Conservation (phyloP, 371 early-diverging fungal genomes). For the Lichtheimia ornata region DNA sequence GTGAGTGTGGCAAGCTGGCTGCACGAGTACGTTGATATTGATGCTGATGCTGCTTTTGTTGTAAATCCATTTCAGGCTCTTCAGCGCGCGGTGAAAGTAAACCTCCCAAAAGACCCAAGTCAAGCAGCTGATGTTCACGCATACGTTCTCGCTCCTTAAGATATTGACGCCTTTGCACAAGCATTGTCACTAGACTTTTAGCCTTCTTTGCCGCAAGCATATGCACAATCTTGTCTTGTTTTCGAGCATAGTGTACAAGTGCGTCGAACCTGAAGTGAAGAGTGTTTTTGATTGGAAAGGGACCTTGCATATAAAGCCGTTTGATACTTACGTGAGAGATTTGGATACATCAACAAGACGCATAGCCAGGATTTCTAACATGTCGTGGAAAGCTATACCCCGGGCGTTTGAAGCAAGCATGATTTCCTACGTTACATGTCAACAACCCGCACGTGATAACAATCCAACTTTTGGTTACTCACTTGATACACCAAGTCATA, state of each 20-base stretch:
- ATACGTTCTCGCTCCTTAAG: constrained; percentile 18
- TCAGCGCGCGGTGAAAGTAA: constrained; percentile 2
- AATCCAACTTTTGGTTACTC: constrained; percentile 10
- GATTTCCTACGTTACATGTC: constrained; percentile 22
- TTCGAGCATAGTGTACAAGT: constrained; percentile 26
- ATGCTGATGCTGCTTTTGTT: too few relatives aligned
- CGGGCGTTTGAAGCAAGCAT: constrained; percentile 20
- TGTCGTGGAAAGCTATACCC: constrained; percentile 49
- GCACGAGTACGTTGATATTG: not conserved
- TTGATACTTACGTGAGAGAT: constrained; percentile 42
- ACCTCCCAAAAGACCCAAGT: constrained; percentile 7
- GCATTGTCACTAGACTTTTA: constrained; percentile 28
- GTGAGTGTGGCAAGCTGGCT: not conserved
- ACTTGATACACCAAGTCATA: constrained; percentile 49
- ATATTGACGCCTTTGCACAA: constrained; percentile 25
- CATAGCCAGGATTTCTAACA: constrained; percentile 46
- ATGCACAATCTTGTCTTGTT: constrained; percentile 28
- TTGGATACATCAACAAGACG: constrained; percentile 48
- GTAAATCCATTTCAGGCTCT: not conserved
- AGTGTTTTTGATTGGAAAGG: not conserved
- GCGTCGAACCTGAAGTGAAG: constrained; percentile 26
- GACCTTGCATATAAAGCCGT: too few relatives aligned
- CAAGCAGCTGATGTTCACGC: constrained; percentile 7
- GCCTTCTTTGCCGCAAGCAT: constrained; percentile 22
- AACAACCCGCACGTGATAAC: not conserved